Evolutionary conservation across 148 eudicot species (phyloP).

Genomic region (Diospyros lotus): DNA sequence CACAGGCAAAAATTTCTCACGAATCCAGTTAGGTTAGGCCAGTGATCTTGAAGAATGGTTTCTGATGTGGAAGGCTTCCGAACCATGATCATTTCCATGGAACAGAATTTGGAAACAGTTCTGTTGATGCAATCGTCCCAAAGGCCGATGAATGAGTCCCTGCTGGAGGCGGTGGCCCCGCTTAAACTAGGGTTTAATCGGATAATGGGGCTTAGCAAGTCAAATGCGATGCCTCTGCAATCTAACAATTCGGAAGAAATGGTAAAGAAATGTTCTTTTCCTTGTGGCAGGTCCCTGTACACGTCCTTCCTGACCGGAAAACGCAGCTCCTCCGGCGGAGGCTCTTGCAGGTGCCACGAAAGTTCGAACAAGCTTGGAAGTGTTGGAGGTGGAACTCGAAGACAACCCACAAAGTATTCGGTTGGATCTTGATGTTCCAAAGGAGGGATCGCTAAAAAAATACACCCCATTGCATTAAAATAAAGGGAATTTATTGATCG

Average conservation of each 20-base stretch:
- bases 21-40: conserved; percentile 72
- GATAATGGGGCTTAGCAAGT: conserved; percentile 52
- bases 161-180: conserved; percentile 27
- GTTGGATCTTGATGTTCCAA: conserved; percentile 78
- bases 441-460: conserved; percentile 23
- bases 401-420: conserved; percentile 59
- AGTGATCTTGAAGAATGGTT: conserved; percentile 36
- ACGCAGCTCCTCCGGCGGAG: conserved; percentile 62
- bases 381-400: conserved; percentile 41
- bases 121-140: conserved; percentile 90
- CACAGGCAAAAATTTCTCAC: conserved; percentile 59
- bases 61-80: conserved; percentile 36
- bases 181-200: conserved; percentile 42
- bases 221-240: conserved; percentile 51
- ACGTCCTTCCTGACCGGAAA: conserved; percentile 59
- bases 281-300: conserved; percentile 68
- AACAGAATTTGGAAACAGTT: conserved; percentile 57
- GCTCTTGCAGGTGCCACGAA: conserved; percentile 74
- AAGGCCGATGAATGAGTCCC: conserved; percentile 69
- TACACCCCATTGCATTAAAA: too few relatives aligned
- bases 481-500: too few relatives aligned
- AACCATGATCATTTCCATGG: conserved; percentile 41
- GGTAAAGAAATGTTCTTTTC: conserved; percentile 63
- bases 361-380: conserved; percentile 68
- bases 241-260: conserved; percentile 48